A percentile compares a stretch with the other conserved stretches of the same genome.
Evolutionary conservation across 2,329 filamentous ascomycete species (phyloP).

Genomic region (Cucurbitaria berberidis): DNA sequence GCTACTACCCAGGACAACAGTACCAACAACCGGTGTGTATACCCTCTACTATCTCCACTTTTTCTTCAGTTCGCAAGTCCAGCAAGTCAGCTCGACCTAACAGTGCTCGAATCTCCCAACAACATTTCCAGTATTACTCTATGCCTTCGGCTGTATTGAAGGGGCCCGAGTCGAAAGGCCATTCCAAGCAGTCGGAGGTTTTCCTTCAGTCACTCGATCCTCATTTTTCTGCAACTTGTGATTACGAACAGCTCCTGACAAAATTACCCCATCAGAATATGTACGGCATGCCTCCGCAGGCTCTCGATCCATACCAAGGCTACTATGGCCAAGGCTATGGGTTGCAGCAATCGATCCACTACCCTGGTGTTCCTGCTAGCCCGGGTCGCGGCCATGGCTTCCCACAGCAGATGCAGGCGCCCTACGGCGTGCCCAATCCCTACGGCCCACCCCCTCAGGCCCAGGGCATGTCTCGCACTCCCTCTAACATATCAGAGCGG

Average conservation of each 20-base stretch:
- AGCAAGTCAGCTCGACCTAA: slow-evolving; percentile 25
- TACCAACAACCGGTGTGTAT: slow-evolving; percentile 67
- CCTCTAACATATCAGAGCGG: slow-evolving; percentile 62
- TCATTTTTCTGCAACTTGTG: slow-evolving; percentile 71
- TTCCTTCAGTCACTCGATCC: slow-evolving; percentile 45
- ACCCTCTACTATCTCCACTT: slow-evolving; percentile 52
- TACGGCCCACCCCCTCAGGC: slow-evolving; percentile 65
- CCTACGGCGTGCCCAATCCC: slow-evolving; percentile 57
- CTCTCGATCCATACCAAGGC: slow-evolving; percentile 49
- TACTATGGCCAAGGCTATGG: slow-evolving; percentile 59
- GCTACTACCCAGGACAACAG: slow-evolving; percentile 65
- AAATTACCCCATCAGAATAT: slow-evolving; percentile 68
- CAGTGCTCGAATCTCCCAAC: slow-evolving; percentile 20
- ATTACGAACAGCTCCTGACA: slow-evolving; percentile 77
- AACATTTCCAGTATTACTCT: slow-evolving; percentile 10
- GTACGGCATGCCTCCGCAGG: slow-evolving; percentile 61
- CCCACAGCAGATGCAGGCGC: slow-evolving; percentile 54
- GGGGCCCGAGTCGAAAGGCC: slow-evolving; percentile 22
- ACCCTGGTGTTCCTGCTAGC: slow-evolving; percentile 51
- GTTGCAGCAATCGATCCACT: slow-evolving; percentile 53
- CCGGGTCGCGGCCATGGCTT: slow-evolving; percentile 54
- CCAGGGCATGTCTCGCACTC: slow-evolving; percentile 70
- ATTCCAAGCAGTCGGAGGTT: slow-evolving; percentile 27
- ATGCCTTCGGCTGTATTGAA: slow-evolving; percentile 19
- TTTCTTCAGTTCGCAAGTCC: slow-evolving; percentile 21